phyloP scores from a whole-genome alignment of 768 basidiomycete species.

The Lentinula lateritia region DNA sequence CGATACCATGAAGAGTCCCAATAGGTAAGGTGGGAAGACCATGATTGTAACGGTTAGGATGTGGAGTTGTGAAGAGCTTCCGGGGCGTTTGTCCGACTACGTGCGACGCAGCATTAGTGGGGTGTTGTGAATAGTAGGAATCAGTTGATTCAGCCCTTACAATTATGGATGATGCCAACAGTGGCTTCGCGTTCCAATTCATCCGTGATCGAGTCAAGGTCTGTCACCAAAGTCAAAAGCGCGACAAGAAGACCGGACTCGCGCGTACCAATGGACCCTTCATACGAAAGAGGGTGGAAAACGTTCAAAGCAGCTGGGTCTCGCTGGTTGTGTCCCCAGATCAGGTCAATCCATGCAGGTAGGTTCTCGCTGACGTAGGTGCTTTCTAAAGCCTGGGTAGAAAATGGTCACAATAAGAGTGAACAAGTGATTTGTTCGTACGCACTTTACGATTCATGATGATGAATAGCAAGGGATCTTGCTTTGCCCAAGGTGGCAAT shows the following conservation, averaged over 20 bases:
- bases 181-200: slow-evolving; percentile 88
- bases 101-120: background rate
- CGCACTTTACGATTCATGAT: slow-evolving; percentile 67
- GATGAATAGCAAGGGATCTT: slow-evolving; percentile 81
- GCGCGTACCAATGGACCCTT: slow-evolving; percentile 70
- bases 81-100: slow-evolving; percentile 89
- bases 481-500: slow-evolving; percentile 85
- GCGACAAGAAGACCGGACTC: background rate
- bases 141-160: slow-evolving; percentile 30
- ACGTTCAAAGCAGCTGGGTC: slow-evolving; percentile 75
- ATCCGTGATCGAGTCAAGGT: slow-evolving; percentile 82
- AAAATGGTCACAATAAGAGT: background rate
- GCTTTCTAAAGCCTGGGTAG: slow-evolving; percentile 75
- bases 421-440: background rate
- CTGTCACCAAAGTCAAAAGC: slow-evolving; percentile 27
- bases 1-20: slow-evolving; percentile 68
- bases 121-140: too few relatives aligned
- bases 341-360: slow-evolving; percentile 88
- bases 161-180: slow-evolving; percentile 94
- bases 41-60: slow-evolving; percentile 70
- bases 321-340: slow-evolving; percentile 86
- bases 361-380: slow-evolving; percentile 79
- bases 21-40: slow-evolving; percentile 71
- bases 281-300: slow-evolving; percentile 92
- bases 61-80: slow-evolving; percentile 73